These are phyloP conservation scores for Colletotrichum godetiae DNA, from an alignment of 2,329 filamentous ascomycete genomes.

Conservation along the genomic window DNA sequence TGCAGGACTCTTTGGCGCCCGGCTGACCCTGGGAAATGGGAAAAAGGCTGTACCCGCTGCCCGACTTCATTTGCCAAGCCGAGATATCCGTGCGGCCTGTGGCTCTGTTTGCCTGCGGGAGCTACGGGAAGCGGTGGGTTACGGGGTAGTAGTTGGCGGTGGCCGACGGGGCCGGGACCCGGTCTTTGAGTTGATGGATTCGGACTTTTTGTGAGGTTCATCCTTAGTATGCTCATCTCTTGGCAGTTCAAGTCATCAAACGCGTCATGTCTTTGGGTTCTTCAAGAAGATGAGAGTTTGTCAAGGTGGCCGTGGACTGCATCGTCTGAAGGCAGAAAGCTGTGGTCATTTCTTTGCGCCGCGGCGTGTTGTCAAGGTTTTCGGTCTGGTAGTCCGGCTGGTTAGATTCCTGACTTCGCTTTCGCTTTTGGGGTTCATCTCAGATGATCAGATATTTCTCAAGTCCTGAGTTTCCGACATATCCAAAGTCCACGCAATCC, in stretches of 20 bases:
- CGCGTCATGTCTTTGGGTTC: not conserved
- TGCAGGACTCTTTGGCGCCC: not conserved
- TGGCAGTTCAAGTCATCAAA: not conserved
- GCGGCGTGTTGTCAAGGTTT: not conserved
- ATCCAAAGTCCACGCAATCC: not conserved
- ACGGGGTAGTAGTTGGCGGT: not conserved
- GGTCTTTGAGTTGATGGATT: not conserved
- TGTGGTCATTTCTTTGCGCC: not conserved
- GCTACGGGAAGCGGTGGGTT: not conserved
- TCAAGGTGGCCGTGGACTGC: not conserved
- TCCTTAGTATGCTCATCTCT: not conserved
- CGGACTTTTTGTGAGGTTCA: not conserved
- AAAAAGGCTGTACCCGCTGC: not conserved
- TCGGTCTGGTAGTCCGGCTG: not conserved
- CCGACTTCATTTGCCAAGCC: slow-evolving; percentile 2
- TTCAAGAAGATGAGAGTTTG: not conserved
- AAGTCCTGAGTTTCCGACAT: not conserved
- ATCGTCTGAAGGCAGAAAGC: not conserved
- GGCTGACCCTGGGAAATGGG: not conserved
- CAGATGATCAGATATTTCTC: not conserved
- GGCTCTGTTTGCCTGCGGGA: not conserved
- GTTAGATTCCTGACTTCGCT: not conserved
- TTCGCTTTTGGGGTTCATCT: not conserved
- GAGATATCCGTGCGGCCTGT: slow-evolving; percentile 10
- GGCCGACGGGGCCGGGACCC: slow-evolving; percentile 7